Evolutionary conservation across 805 yeast genomes (phyloP), one percentile per base, ranked within the genome.

Genomic region (Suhomyces emberorum): DNA sequence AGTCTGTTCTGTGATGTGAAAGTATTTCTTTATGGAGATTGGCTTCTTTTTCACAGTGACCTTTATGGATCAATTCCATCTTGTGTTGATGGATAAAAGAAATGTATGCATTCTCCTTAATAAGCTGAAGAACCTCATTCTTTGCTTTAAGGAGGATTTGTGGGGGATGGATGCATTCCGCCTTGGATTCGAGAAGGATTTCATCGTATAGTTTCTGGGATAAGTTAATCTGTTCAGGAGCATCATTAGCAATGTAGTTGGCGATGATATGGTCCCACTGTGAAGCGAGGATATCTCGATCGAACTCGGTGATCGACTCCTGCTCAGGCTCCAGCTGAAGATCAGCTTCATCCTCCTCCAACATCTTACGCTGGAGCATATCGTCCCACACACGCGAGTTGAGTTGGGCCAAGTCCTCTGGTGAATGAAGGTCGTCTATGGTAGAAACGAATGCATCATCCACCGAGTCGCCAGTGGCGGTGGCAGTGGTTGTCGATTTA

Each of bases 221-320:
- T 16, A 77, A 43, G 50, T 76, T 77, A 40, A 77, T 63, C 49
- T 77, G 79, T 27, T 59, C 60, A 2, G 69, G 66, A 1, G 81
- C 61, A 37, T 72, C 63, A 10, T 57, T 59, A 9, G 44, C 38
- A 26, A 77, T 63, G 47, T 65, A 76, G n/a, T 47, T 53, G 15
- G 48, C 41, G 12, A 77, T 52, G 28, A 77, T 67, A 35, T 48
- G 41, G 15, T 51, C 43, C 65, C 74, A 71, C 42, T 69, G 69
- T 15, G 51, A 41, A 10, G 28, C 18, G 12, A 52, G 37, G 28
- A 46, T 28, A 18, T 30, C 28, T 6, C 24, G 21, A 25, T 39
- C 35, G 15, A 41, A 19, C 25, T 41, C 28, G 3, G 17, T 33
- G 11, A 15, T 17, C 7, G 32, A 35, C 8, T 19, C 25, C 14